A percentile compares a stretch with the other conserved stretches of the same genome.
Evolutionary conservation across 192 early-diverging fungal species (phyloP).

Genomic region (Umbelopsis sp.): DNA sequence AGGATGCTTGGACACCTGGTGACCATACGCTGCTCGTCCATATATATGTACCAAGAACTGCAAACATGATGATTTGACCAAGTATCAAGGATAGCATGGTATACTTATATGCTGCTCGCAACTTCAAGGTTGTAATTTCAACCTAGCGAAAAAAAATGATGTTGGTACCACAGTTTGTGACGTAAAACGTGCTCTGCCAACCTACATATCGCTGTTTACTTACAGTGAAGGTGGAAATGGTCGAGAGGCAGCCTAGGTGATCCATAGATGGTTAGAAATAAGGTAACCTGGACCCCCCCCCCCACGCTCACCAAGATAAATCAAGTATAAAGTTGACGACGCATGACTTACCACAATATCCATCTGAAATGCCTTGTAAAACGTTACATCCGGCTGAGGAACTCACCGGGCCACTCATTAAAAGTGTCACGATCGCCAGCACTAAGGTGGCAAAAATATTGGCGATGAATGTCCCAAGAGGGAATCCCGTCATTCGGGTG

Average conservation of each 20-base stretch:
- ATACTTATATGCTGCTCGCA: constrained; percentile 38
- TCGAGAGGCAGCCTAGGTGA: constrained; percentile 41
- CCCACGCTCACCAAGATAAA: neutral
- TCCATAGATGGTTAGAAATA: neutral
- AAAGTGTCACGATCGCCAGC: constrained; percentile 42
- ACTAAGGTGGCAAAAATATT: constrained; percentile 49
- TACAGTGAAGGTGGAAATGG: constrained; percentile 46
- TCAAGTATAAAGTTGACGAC: neutral
- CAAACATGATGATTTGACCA: constrained; percentile 39
- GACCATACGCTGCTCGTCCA: constrained; percentile 33
- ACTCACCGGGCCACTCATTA: constrained; percentile 37
- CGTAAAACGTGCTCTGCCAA: neutral
- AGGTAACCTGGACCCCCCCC: neutral
- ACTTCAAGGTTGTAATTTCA: constrained; percentile 34
- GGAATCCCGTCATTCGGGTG: constrained; percentile 29
- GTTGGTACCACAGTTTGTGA: constrained; percentile 35
- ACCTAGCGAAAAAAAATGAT: constrained; percentile 21
- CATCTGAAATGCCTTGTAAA: constrained; percentile 48
- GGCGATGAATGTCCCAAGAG: constrained; percentile 53
- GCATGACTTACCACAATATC: constrained; percentile 53
- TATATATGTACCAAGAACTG: constrained; percentile 44
- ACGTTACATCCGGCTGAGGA: constrained; percentile 36
- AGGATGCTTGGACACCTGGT: neutral
- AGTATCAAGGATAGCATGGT: constrained; percentile 33
- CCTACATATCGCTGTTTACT: neutral